A percentile compares a stretch with the other conserved stretches of the same genome.
These are phyloP conservation scores for Pichia sp. DNA, from an alignment of 1,139 yeast genomes.

Conservation along the genomic window DNA sequence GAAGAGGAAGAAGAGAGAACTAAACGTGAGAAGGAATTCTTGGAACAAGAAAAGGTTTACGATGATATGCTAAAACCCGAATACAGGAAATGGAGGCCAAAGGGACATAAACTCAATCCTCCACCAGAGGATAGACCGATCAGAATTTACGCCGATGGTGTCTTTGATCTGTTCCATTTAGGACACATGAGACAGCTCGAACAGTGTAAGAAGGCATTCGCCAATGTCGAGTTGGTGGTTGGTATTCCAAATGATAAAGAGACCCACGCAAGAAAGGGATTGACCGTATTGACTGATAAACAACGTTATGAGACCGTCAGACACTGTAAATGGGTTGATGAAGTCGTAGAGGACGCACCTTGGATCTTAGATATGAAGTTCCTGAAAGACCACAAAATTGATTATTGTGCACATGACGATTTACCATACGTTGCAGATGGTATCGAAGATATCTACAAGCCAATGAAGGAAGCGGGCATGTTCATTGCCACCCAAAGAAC, in stretches of 20 bases:
- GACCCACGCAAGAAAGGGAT: slow-evolving; percentile 88
- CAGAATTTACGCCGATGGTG: slow-evolving; percentile 94
- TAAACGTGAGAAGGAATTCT: slow-evolving; percentile 13
- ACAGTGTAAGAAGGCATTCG: slow-evolving; percentile 91
- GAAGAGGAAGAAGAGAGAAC: slow-evolving; percentile 10
- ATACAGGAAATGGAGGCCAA: slow-evolving; percentile 62
- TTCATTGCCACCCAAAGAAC: slow-evolving; percentile 94
- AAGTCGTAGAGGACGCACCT: slow-evolving; percentile 89
- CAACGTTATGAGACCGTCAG: slow-evolving; percentile 83
- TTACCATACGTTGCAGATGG: slow-evolving; percentile 87
- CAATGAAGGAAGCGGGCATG: slow-evolving; percentile 85
- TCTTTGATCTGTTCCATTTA: slow-evolving; percentile 89
- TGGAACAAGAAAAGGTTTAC: slow-evolving; percentile 20
- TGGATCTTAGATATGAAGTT: slow-evolving; percentile 91
- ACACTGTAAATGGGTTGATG: slow-evolving; percentile 97
- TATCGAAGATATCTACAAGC: slow-evolving; percentile 85
- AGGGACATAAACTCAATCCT: slow-evolving; percentile 60
- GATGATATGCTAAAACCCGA: slow-evolving; percentile 42
- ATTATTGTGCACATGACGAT: slow-evolving; percentile 97
- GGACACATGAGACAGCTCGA: slow-evolving; percentile 98
- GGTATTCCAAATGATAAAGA: slow-evolving; percentile 89
- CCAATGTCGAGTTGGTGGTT: slow-evolving; percentile 76
- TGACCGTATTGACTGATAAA: slow-evolving; percentile 80
- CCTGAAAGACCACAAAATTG: slow-evolving; percentile 70
- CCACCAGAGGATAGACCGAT: slow-evolving; percentile 88